Conservation (phyloP, 2,329 filamentous ascomycete species). For the Ceratocystis ficicola region DNA sequence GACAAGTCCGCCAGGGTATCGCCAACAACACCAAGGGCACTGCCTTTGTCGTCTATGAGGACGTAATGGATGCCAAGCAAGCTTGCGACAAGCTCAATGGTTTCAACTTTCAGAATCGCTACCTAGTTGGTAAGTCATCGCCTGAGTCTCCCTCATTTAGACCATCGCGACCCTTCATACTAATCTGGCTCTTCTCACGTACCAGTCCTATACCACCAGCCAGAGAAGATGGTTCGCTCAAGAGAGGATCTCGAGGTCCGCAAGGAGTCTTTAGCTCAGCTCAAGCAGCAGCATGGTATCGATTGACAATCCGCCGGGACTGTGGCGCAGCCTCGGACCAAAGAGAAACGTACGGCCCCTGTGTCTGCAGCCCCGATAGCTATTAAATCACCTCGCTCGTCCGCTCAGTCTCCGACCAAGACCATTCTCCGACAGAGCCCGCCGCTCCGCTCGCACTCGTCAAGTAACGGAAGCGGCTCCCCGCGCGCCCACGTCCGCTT, state of each 20-base stretch:
- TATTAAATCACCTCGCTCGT: conserved; percentile 21
- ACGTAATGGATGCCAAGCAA: conserved; percentile 97
- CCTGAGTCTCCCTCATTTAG: background rate
- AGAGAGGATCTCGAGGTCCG: conserved; percentile 89
- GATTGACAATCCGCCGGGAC: conserved; percentile 80
- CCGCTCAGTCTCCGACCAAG: conserved; percentile 20
- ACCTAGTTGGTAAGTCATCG: conserved; percentile 73
- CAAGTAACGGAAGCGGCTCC: conserved; percentile 18
- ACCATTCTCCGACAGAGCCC: conserved; percentile 22
- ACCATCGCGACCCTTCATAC: background rate
- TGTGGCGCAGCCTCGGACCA: conserved; percentile 36
- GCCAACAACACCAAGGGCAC: conserved; percentile 96
- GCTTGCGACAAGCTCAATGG: conserved; percentile 99
- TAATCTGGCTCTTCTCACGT: background rate
- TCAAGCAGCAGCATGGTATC: conserved; percentile 96
- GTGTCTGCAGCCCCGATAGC: conserved; percentile 21
- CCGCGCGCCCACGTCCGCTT: conserved; percentile 22
- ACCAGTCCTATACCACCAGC: conserved; percentile 51
- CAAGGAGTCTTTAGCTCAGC: conserved; percentile 92
- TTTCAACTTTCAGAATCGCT: conserved; percentile 99
- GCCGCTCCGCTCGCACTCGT: conserved; percentile 15
- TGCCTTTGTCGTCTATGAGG: conserved; percentile 97
- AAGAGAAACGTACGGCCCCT: conserved; percentile 22
- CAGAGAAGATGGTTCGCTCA: conserved; percentile 61
- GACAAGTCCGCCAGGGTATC: conserved; percentile 97